Percentiles rank a stretch among this genome's conserved stretches.
phyloP scores from a whole-genome alignment of 1,284 basidiomycete genomes.

The Marasmius sp. region DNA sequence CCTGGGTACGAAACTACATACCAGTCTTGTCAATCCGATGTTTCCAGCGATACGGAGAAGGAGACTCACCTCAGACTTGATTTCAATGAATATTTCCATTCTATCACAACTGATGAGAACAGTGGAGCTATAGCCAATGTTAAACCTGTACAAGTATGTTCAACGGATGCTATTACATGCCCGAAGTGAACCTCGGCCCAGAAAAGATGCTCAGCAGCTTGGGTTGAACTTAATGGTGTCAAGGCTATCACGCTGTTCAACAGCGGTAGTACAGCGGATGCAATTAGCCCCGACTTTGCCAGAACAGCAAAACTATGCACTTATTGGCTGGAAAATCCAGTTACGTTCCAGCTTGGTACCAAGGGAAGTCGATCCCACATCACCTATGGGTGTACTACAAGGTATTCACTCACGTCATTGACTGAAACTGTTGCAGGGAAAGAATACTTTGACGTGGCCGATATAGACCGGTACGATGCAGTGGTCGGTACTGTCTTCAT shows the following conservation, averaged over 20 bases:
- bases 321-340: slow-evolving; percentile 18
- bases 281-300: slow-evolving; percentile 19
- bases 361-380: slow-evolving; percentile 22
- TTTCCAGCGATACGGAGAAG: neutral
- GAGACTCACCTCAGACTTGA: slow-evolving; percentile 1
- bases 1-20: neutral
- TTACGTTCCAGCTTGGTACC: slow-evolving; percentile 22
- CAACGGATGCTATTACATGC: neutral
- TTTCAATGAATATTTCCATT: slow-evolving; percentile 6
- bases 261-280: slow-evolving; percentile 22
- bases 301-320: slow-evolving; percentile 3
- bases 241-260: slow-evolving; percentile 20
- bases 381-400: slow-evolving; percentile 16
- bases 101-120: neutral
- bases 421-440: neutral
- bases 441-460: slow-evolving; percentile 17
- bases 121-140: neutral
- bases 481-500: neutral
- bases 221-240: slow-evolving; percentile 16
- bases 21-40: neutral
- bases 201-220: slow-evolving; percentile 8
- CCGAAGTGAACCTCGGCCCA: neutral
- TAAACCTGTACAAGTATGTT: neutral
- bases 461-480: slow-evolving; percentile 18
- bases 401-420: neutral